Evolutionary conservation across 805 yeast species (phyloP).

Genomic region (Debaryomyces castellii): DNA sequence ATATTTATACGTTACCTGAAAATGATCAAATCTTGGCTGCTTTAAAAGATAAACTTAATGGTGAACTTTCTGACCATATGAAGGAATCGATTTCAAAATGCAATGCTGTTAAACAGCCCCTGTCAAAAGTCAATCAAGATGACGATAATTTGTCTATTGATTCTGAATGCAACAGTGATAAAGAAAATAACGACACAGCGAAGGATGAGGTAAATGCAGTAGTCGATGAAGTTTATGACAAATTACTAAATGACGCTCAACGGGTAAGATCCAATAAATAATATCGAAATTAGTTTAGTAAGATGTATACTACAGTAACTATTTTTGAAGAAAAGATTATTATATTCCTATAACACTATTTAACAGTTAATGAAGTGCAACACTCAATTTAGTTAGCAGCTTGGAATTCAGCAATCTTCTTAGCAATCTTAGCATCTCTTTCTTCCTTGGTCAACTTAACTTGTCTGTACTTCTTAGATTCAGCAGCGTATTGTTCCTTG

Average conservation of each 20-base stretch:
- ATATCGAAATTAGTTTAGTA: neutral
- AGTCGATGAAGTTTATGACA: slow-evolving; percentile 75
- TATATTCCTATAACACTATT: neutral
- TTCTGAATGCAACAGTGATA: slow-evolving; percentile 18
- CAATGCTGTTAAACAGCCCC: neutral
- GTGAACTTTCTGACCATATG: neutral
- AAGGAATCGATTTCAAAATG: neutral
- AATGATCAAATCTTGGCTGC: neutral
- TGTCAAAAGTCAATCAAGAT: neutral
- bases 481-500: slow-evolving; percentile 98
- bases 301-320: neutral
- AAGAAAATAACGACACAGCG: neutral
- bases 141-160: slow-evolving; percentile 29
- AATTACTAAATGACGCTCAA: slow-evolving; percentile 65
- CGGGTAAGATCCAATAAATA: slow-evolving; percentile 55
- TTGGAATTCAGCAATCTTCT: slow-evolving; percentile 92
- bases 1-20: slow-evolving; percentile 35
- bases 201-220: slow-evolving; percentile 32
- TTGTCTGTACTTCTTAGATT: slow-evolving; percentile 88
- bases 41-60: neutral
- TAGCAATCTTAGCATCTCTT: slow-evolving; percentile 85
- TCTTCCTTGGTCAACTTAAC: slow-evolving; percentile 86
- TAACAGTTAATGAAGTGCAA: neutral
- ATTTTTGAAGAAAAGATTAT: neutral
- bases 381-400: slow-evolving; percentile 38